These are phyloP conservation scores for Trichophyton equinum DNA, from an alignment of 2,329 filamentous ascomycete species.

Conservation along the genomic window DNA sequence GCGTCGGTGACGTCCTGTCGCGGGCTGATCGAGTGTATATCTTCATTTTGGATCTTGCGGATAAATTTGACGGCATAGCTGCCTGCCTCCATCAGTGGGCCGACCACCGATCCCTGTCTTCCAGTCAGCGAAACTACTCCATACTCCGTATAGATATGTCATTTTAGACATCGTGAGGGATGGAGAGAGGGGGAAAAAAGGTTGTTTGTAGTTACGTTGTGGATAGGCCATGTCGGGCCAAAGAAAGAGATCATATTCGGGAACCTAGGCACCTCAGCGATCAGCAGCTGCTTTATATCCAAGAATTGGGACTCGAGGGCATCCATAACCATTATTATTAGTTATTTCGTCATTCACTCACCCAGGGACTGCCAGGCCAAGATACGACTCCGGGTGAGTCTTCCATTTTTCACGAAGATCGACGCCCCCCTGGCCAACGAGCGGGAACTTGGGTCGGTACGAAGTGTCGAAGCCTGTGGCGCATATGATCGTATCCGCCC, in stretches of 20 bases:
- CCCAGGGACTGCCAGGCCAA: constrained; percentile 19
- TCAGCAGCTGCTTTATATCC: background rate
- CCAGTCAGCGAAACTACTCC: constrained; percentile 13
- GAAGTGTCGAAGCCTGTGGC: constrained; percentile 25
- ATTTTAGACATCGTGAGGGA: too few species aligned
- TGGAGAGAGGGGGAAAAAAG: background rate
- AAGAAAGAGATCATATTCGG: constrained; percentile 26
- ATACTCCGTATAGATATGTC: too few species aligned
- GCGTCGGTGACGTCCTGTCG: constrained; percentile 23
- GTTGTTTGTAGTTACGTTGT: constrained; percentile 26
- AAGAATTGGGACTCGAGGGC: too few species aligned
- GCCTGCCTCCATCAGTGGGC: constrained; percentile 15
- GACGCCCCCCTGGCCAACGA: constrained; percentile 18
- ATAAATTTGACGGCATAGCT: constrained; percentile 22
- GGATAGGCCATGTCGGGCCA: constrained; percentile 30
- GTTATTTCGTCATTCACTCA: constrained; percentile 7
- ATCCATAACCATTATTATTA: too few species aligned
- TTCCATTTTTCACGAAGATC: constrained; percentile 13
- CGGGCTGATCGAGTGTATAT: constrained; percentile 22
- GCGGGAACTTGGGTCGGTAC: constrained; percentile 19
- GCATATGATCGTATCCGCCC: constrained; percentile 22
- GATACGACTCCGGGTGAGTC: constrained; percentile 11
- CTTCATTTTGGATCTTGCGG: constrained; percentile 23
- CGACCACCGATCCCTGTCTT: constrained; percentile 20
- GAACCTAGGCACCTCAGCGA: constrained; percentile 12